Evolutionary conservation across 225 moss, liverwort and hornwort species (phyloP).

Genomic region (Thuidium tamariscinum): DNA sequence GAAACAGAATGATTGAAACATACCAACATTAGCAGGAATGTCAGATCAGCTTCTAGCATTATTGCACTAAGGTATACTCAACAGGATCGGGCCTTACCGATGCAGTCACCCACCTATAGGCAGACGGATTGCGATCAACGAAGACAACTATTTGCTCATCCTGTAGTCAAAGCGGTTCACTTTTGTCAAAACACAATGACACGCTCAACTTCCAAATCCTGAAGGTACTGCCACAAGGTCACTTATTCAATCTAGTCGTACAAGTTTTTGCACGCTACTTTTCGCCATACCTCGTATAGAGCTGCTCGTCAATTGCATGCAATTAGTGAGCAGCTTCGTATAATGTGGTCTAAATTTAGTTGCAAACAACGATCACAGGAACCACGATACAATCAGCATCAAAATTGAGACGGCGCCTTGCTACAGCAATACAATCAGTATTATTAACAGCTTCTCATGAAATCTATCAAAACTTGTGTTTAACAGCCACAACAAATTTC

Average conservation of each 20-base stretch:
- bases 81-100: slow-evolving; percentile 27
- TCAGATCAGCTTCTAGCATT: not conserved
- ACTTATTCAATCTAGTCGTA: not conserved
- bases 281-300: not conserved
- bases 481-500: not conserved
- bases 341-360: not conserved
- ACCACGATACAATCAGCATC: not conserved
- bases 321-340: not conserved
- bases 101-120: slow-evolving; percentile 60
- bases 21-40: not conserved
- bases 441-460: not conserved
- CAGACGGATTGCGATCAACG: slow-evolving; percentile 67
- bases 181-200: not conserved
- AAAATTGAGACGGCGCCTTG: not conserved
- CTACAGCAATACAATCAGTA: not conserved
- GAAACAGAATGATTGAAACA: not conserved
- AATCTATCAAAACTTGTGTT: not conserved
- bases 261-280: not conserved
- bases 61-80: not conserved
- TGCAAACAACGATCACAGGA: not conserved
- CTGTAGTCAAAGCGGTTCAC: slow-evolving; percentile 18
- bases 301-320: not conserved
- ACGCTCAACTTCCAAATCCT: not conserved
- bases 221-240: not conserved
- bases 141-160: slow-evolving; percentile 78